Base-by-base conservation (phyloP, 345 rosid genomes). In the Rubroshorea leprosula region DNA sequence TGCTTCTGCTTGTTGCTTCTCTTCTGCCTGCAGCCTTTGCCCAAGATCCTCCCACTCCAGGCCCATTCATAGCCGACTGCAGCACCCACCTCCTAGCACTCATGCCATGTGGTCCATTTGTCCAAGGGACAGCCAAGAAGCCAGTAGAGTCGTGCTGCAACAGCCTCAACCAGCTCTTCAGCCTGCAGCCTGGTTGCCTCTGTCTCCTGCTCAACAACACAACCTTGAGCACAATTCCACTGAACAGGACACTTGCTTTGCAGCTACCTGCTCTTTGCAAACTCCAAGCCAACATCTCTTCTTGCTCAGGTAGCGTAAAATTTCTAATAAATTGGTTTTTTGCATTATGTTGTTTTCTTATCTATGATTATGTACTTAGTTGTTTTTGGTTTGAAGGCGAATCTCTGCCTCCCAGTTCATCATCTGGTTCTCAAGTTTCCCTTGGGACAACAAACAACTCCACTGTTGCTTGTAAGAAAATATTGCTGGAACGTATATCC, bases 181-280 rank as follows among this genome's bases (percentile, higher is more conserved):
- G 14, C 61, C 78, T 76, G 58, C 68, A 79, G 48, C 90, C 90
- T 0, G 64, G 49, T 1, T 88, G 98, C 63, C 75, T 86, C 23
- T 91, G 98, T 74, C 74, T 79, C 65, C 61, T 91, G 54, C 81
- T 88, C 61, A 83, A 79, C 55, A 72, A 71, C 68, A 70, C 87
- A 29, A 49, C 71, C 55, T 39, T 81, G 20, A 41, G 69, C 20
- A 74, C 81, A 51, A 72, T 81, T 60, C 92, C 95, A 8, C 73
- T 91, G 25, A 88, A 88, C 70, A 68, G 63, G 54, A 82, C 92
- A 5, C 77, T 85, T 11, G 88, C 94, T 19, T 62, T 75, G 47
- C 72, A 79, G 68, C 75, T 90, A 41, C 88, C 94, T 43, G 61
- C 18, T 1, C 83, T 80, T 61, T 91, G 96, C 66, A 54, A 55